Conservation (phyloP, 306 rosid genomes). For the Rubus parviflorus region DNA sequence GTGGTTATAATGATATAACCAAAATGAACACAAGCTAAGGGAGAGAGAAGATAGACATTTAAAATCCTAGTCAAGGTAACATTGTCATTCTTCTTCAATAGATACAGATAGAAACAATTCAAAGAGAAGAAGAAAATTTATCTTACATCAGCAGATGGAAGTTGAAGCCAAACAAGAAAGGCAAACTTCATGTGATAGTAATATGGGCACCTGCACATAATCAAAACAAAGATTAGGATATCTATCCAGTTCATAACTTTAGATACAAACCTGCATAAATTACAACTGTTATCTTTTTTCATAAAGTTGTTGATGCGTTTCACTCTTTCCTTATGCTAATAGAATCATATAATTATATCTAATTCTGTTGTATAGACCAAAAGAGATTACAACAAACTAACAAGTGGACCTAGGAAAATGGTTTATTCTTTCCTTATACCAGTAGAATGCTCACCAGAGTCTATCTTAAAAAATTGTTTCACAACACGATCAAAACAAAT, state of each 20-base stretch:
- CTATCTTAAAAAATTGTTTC: neutral
- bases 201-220: constrained; percentile 68
- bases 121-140: neutral
- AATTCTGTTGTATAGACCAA: neutral
- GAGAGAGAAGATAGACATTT: neutral
- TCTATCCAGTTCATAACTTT: neutral
- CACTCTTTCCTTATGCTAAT: neutral
- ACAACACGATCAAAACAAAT: neutral
- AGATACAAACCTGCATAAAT: neutral
- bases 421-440: neutral
- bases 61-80: neutral
- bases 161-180: constrained; percentile 99
- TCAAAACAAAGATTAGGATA: constrained; percentile 5
- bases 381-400: neutral
- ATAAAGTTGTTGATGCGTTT: neutral
- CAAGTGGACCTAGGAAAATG: neutral
- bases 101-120: neutral
- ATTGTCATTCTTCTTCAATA: neutral
- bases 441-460: neutral
- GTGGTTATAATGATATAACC: neutral
- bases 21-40: neutral
- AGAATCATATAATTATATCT: neutral
- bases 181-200: constrained; percentile 91
- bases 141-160: constrained; percentile 75
- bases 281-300: neutral